Percentiles rank a stretch among this genome's conserved stretches.
phyloP scores from a whole-genome alignment of 116 monocot species.

The Posidonia oceanica region DNA sequence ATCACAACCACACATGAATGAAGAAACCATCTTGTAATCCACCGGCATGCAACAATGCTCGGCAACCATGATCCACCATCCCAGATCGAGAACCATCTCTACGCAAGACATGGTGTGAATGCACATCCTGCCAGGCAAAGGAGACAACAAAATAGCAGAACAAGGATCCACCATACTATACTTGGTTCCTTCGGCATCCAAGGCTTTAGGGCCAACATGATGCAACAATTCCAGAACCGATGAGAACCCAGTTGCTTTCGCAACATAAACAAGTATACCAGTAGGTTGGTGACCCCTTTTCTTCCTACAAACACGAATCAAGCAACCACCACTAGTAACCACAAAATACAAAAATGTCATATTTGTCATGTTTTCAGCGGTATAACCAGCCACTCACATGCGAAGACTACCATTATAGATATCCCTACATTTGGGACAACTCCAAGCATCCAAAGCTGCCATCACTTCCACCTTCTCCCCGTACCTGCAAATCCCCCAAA shows the following conservation, averaged over 20 bases:
- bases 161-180: too few relatives aligned
- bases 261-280: conserved; percentile 50
- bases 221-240: conserved; percentile 62
- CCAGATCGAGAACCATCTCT: too few relatives aligned
- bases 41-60: too few relatives aligned
- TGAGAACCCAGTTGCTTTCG: conserved; percentile 57
- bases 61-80: too few relatives aligned
- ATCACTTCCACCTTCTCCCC: conserved; percentile 64
- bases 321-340: too few relatives aligned
- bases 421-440: conserved; percentile 73
- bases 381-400: conserved; percentile 32
- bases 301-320: conserved; percentile 30
- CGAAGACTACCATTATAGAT: conserved; percentile 85
- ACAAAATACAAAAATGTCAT: too few relatives aligned
- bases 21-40: too few relatives aligned
- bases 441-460: conserved; percentile 36
- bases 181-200: conserved; percentile 5
- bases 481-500: conserved; percentile 31
- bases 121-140: too few relatives aligned
- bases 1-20: too few relatives aligned
- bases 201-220: neutral
- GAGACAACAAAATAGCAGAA: too few relatives aligned
- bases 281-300: conserved; percentile 61
- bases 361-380: neutral
- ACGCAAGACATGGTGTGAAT: too few relatives aligned